Evolutionary conservation across 441 rosid genomes (phyloP).

Genomic region (Arabidopsis lyrata): DNA sequence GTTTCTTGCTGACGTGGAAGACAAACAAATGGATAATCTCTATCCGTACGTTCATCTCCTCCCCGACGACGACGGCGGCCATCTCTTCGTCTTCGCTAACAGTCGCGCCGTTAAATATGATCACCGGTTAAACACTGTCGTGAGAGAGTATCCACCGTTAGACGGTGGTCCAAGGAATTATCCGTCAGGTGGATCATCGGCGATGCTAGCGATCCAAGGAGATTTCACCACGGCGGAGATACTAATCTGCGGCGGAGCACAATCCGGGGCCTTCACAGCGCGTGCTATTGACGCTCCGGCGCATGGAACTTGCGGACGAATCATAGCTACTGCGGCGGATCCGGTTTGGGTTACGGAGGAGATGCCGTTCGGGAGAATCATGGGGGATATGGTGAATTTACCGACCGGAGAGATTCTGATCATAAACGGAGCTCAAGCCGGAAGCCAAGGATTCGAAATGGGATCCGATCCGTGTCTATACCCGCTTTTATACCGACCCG

Average conservation of each 20-base stretch:
- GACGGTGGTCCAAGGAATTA: conserved; percentile 74
- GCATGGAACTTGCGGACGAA: conserved; percentile 68
- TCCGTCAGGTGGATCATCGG: conserved; percentile 74
- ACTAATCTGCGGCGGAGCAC: conserved; percentile 71
- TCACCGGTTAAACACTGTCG: conserved; percentile 48
- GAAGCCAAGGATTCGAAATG: conserved; percentile 72
- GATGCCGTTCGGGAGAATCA: conserved; percentile 72
- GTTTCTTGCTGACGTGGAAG: conserved; percentile 61
- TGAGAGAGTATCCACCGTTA: conserved; percentile 55
- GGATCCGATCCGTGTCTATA: conserved; percentile 64
- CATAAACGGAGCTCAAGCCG: conserved; percentile 75
- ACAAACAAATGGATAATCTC: conserved; percentile 70
- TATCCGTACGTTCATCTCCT: conserved; percentile 75
- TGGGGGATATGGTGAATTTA: conserved; percentile 78
- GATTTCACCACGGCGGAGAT: conserved; percentile 60
- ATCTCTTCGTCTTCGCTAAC: conserved; percentile 73
- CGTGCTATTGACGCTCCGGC: conserved; percentile 58
- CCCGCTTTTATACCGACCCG: conserved; percentile 69
- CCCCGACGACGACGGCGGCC: conserved; percentile 58
- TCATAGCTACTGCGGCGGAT: conserved; percentile 52
- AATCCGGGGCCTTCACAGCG: conserved; percentile 58
- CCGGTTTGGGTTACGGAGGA: conserved; percentile 72
- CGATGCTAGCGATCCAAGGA: conserved; percentile 62
- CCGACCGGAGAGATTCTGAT: conserved; percentile 67
- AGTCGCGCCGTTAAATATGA: conserved; percentile 63